A percentile compares a stretch with the other conserved stretches of the same genome.
phyloP scores from a whole-genome alignment of 352 stramenopile species.

The Albugo candida region DNA sequence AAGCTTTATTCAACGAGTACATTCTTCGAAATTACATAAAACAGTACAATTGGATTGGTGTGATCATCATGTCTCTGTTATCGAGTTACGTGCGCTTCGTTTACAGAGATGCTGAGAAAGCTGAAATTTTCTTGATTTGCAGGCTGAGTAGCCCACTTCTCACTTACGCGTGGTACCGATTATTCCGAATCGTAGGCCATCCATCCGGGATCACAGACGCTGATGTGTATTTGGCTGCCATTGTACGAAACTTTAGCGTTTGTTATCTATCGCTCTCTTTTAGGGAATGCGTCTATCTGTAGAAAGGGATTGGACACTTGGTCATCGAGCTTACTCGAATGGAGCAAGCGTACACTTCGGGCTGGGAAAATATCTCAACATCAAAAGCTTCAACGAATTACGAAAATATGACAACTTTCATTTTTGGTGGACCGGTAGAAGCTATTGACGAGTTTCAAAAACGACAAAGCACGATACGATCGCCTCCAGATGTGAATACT shows the following conservation, averaged over 20 bases:
- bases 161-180: conserved; percentile 67
- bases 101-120: background rate
- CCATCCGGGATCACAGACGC: conserved; percentile 60
- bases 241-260: conserved; percentile 17
- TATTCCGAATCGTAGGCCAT: conserved; percentile 66
- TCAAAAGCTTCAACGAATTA: conserved; percentile 5
- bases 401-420: background rate
- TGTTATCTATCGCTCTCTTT: background rate
- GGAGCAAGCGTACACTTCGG: no score
- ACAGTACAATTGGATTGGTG: conserved; percentile 59
- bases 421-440: no score
- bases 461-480: conserved; percentile 7
- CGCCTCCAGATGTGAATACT: conserved; percentile 70
- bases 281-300: background rate
- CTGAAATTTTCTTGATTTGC: background rate
- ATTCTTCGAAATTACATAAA: conserved; percentile 24
- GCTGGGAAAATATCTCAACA: conserved; percentile 37
- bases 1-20: conserved; percentile 51
- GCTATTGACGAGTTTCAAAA: no score
- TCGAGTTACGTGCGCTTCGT: conserved; percentile 19
- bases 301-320: conserved; percentile 66
- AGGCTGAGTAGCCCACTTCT: conserved; percentile 47
- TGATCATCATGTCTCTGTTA: conserved; percentile 38
- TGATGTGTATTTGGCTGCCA: conserved; percentile 63
- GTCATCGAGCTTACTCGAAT: conserved; percentile 52